Evolutionary conservation across 148 eudicot species (phyloP).

Genomic region (Agrostemma githago): DNA sequence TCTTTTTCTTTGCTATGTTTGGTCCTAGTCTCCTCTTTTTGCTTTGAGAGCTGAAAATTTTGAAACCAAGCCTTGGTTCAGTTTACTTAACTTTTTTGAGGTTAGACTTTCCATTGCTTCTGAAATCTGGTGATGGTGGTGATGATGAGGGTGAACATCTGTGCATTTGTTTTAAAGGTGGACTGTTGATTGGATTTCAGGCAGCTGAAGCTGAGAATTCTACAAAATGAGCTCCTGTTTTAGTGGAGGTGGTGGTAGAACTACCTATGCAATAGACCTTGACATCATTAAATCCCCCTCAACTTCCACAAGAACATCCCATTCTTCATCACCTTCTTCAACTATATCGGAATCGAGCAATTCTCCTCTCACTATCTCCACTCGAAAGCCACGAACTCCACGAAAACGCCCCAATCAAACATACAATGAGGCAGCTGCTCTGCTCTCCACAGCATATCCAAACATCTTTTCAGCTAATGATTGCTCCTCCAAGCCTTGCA

Average conservation of each 20-base stretch:
- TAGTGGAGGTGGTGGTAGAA: constrained; percentile 70
- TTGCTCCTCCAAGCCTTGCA: constrained; percentile 44
- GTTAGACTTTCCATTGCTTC: constrained; percentile 9
- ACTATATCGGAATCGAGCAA: constrained; percentile 92
- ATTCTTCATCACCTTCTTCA: constrained; percentile 82
- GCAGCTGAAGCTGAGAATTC: neutral
- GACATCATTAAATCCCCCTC: constrained; percentile 69
- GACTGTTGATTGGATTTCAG: constrained; percentile 15
- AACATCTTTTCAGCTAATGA: constrained; percentile 71
- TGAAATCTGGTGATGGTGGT: neutral
- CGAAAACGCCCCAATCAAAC: constrained; percentile 93
- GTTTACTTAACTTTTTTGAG: neutral
- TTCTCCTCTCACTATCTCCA: constrained; percentile 57
- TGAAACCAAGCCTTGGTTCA: constrained; percentile 4
- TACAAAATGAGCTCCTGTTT: constrained; percentile 62
- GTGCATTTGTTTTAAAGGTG: neutral
- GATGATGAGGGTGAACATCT: constrained; percentile 11
- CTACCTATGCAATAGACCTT: constrained; percentile 57
- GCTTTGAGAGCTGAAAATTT: neutral
- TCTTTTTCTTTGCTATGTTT: neutral
- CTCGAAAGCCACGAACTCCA: constrained; percentile 80
- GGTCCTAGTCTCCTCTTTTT: constrained; percentile 4
- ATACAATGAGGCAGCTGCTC: constrained; percentile 86
- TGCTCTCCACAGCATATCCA: constrained; percentile 93
- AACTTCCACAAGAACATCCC: constrained; percentile 51